Base-by-base conservation (phyloP, 768 basidiomycete species). In the Tulasnella sp. region DNA sequence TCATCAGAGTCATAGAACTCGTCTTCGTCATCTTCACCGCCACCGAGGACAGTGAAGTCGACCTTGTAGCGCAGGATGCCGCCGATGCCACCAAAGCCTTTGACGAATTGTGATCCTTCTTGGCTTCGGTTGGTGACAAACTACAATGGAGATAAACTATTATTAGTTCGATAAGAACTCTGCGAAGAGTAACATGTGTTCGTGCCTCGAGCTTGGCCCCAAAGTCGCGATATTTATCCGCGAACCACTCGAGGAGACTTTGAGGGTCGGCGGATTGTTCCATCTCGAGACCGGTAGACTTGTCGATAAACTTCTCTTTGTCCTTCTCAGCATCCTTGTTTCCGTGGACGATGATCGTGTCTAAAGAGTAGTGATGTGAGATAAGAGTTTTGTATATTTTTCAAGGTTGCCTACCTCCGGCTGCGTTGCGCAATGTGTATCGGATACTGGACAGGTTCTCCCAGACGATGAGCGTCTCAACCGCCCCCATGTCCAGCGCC, bases 381-480 rank as follows among this genome's bases (percentile, higher is more conserved):
- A 13, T 41, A 34, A 17, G 32, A 38, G n/a, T 24, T 7, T 27
- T 11, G 26, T 9, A 42, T 4, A 21, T 19, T 2, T 9, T 21
- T 10, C 29, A 15, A 44, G 3, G 19, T 30, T 9, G 68, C 73
- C 44, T 68, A 89, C 91, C 91, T 68, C 85, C 85, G 45, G 91
- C 92, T 48, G 95, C 92, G 69, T 95, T 96, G 60, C 93, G 85
- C 52, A 98, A 80, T 30, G 82, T 73, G 69, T 92, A 88, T 32
- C 96, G 87, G 13, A 83, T 88, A 64, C 86, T 84, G 68, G 97
- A 94, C 63, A 99, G 74, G 70, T 94, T 95, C 74, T 99, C 96
- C 93, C 94, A 99, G 23, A 99, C 95, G 67, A 99, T 88, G 64
- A 99, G 76, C 1, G 94, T 98, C 75, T 99, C 96, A 45, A 94